phyloP scores from a whole-genome alignment of 768 basidiomycete genomes.

The Tremella mesenterica region DNA sequence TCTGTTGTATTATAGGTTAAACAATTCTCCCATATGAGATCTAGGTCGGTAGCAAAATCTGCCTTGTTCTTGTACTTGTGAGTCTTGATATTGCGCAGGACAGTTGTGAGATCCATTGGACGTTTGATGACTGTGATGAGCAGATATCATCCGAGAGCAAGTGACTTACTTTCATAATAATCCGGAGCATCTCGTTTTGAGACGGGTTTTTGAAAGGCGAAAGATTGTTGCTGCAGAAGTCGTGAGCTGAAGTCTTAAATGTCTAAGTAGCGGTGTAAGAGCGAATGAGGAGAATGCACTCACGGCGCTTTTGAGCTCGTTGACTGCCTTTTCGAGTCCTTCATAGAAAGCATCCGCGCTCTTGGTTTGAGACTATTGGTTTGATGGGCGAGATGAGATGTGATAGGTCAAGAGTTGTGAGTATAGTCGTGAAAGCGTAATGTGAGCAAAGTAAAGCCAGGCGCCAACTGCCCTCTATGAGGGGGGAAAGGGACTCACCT shows the following conservation, averaged over 20 bases:
- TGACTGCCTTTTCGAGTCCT: slow-evolving; percentile 76
- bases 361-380: slow-evolving; percentile 49
- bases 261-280: too few relatives aligned
- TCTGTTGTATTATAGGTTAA: slow-evolving; percentile 82
- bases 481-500: slow-evolving; percentile 54
- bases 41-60: slow-evolving; percentile 87
- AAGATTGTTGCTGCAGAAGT: slow-evolving; percentile 66
- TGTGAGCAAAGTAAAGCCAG: slow-evolving; percentile 5
- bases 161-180: slow-evolving; percentile 71
- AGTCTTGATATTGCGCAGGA: slow-evolving; percentile 85
- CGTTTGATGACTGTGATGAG: slow-evolving; percentile 65
- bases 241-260: neutral
- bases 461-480: slow-evolving; percentile 3
- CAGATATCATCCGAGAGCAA: slow-evolving; percentile 4
- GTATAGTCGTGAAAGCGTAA: slow-evolving; percentile 12
- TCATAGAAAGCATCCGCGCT: slow-evolving; percentile 85
- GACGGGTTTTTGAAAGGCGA: slow-evolving; percentile 88
- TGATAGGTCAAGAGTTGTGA: neutral
- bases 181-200: slow-evolving; percentile 81
- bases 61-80: slow-evolving; percentile 87
- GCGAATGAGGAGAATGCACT: too few relatives aligned
- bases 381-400: neutral
- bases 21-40: slow-evolving; percentile 96
- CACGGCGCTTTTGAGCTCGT: slow-evolving; percentile 64
- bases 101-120: slow-evolving; percentile 92